Percentiles rank a stretch among this genome's conserved stretches.
Evolutionary conservation across 805 yeast genomes (phyloP).

Genomic region (Wickerhamomyces strasburgensis): DNA sequence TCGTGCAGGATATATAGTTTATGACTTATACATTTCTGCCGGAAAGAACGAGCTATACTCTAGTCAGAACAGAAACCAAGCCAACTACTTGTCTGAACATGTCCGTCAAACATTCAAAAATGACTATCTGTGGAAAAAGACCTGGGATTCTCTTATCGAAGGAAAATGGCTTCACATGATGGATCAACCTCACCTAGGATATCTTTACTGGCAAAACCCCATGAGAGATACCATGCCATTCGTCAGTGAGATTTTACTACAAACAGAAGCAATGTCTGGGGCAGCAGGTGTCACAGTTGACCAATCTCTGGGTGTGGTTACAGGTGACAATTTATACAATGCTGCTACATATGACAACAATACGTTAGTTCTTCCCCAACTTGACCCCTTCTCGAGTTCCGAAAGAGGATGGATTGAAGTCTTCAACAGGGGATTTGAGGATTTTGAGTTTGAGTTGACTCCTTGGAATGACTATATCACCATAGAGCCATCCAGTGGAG

Average conservation of each 20-base stretch:
- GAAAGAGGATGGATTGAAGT: slow-evolving; percentile 11
- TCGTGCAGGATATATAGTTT: slow-evolving; percentile 9
- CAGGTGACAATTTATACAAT: slow-evolving; percentile 10
- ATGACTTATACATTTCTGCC: slow-evolving; percentile 8
- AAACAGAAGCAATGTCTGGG: slow-evolving; percentile 8
- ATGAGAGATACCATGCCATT: slow-evolving; percentile 10
- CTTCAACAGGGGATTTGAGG: slow-evolving; percentile 8
- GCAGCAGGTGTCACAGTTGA: slow-evolving; percentile 7
- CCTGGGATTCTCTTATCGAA: slow-evolving; percentile 9
- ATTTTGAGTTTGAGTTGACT: slow-evolving; percentile 9
- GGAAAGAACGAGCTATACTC: slow-evolving; percentile 7
- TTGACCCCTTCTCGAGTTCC: slow-evolving; percentile 7
- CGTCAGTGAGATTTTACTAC: slow-evolving; percentile 1
- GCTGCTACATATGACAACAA: slow-evolving; percentile 8
- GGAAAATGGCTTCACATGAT: slow-evolving; percentile 13
- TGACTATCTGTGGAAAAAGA: slow-evolving; percentile 3
- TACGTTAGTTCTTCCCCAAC: slow-evolving; percentile 7
- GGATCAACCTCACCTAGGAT: slow-evolving; percentile 12
- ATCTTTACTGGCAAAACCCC: slow-evolving; percentile 13
- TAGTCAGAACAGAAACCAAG: slow-evolving; percentile 9
- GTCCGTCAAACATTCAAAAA: slow-evolving; percentile 6
- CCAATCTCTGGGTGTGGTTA: slow-evolving; percentile 7
- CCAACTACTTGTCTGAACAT: slow-evolving; percentile 6
- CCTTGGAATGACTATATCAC: slow-evolving; percentile 12
- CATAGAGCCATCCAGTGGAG: slow-evolving; percentile 5